Evolutionary conservation across 108 stramenopile genomes (phyloP).

Genomic region (Cyclotella choctawhatcheeana): DNA sequence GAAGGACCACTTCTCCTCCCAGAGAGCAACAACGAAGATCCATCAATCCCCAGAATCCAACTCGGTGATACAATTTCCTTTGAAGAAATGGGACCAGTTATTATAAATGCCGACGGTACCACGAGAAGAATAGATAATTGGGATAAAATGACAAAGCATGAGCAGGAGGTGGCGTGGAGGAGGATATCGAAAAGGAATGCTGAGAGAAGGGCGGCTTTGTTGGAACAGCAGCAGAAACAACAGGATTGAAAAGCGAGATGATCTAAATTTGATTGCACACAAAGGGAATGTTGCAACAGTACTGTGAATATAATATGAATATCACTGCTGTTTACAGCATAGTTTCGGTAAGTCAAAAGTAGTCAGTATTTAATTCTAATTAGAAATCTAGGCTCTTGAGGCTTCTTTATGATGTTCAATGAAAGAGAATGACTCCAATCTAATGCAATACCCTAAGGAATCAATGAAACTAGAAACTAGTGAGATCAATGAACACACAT

Average conservation of each 20-base stretch:
- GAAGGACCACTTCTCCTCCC: slow-evolving; percentile 41
- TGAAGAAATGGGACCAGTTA: slow-evolving; percentile 86
- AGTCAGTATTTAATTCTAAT: too few species aligned
- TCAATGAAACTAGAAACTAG: too few species aligned
- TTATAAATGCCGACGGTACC: slow-evolving; percentile 84
- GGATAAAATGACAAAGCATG: slow-evolving; percentile 79
- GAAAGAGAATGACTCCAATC: too few species aligned
- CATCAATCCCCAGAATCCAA: slow-evolving; percentile 62
- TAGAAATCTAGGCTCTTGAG: too few species aligned
- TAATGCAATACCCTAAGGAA: too few species aligned
- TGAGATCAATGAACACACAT: too few species aligned
- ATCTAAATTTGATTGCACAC: not conserved
- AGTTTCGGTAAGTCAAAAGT: too few species aligned
- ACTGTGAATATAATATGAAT: too few species aligned
- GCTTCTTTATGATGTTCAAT: too few species aligned
- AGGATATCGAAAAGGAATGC: slow-evolving; percentile 88
- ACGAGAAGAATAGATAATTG: slow-evolving; percentile 85
- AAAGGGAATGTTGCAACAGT: too few species aligned
- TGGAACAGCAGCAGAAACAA: slow-evolving; percentile 55
- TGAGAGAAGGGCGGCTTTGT: slow-evolving; percentile 63
- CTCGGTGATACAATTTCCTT: slow-evolving; percentile 81
- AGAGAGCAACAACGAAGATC: slow-evolving; percentile 46
- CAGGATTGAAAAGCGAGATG: slow-evolving; percentile 24
- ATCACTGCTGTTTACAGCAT: too few species aligned
- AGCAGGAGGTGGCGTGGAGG: slow-evolving; percentile 86